Evolutionary conservation across 495 filamentous ascomycete species (phyloP).

Genomic region (Aspergillus nidulans): DNA sequence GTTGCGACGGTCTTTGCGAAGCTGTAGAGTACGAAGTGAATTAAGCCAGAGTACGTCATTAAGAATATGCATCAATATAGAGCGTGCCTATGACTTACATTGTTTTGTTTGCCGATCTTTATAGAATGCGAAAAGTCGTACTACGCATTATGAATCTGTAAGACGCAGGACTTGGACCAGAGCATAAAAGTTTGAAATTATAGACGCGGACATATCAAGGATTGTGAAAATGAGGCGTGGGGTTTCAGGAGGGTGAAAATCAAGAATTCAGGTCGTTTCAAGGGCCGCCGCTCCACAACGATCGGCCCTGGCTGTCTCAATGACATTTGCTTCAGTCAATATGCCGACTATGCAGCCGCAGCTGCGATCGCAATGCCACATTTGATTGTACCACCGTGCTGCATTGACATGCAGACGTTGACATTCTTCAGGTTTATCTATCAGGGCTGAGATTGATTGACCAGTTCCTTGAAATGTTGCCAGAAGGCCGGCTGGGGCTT

Average conservation of each 20-base stretch:
- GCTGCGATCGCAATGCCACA: not conserved
- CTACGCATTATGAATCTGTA: no score
- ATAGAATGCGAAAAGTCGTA: no score
- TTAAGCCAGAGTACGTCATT: no score
- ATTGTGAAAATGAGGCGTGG: not conserved
- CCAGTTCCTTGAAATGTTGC: not conserved
- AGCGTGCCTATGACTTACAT: no score
- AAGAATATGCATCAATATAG: no score
- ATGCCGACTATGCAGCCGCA: not conserved
- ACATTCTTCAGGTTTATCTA: no score
- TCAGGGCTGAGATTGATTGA: not conserved
- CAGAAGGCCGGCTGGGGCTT: not conserved
- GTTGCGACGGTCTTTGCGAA: constrained; percentile 64
- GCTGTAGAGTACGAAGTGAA: constrained; percentile 28
- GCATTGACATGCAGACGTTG: not conserved
- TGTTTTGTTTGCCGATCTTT: no score
- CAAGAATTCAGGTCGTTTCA: not conserved
- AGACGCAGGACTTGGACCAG: no score
- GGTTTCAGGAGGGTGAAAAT: not conserved
- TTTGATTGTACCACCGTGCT: not conserved
- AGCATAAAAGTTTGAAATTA: no score
- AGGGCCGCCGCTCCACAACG: not conserved
- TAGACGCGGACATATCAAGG: not conserved
- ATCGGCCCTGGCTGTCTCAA: not conserved
- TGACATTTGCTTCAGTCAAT: not conserved